A percentile compares a stretch with the other conserved stretches of the same genome.
Evolutionary conservation across 139 green algal species (phyloP).

Genomic region (Chlamydomonas sp.): DNA sequence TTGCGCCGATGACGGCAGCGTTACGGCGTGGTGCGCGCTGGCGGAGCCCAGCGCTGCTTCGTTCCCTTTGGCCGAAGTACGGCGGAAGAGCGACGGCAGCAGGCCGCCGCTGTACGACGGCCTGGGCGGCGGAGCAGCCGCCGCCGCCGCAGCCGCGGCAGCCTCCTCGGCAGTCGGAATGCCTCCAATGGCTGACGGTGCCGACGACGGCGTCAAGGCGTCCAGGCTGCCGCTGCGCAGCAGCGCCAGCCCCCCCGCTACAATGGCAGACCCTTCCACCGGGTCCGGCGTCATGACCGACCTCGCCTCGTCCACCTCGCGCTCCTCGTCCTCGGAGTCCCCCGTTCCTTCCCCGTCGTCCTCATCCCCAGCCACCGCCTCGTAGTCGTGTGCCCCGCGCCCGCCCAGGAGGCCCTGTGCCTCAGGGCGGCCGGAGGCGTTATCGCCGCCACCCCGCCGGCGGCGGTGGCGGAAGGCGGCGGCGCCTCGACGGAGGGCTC

Average conservation of each 20-base stretch:
- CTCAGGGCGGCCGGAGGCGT: no score
- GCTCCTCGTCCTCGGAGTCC: constrained; percentile 11
- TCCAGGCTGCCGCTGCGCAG: not conserved
- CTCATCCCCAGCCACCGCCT: no score
- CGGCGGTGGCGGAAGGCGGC: not conserved
- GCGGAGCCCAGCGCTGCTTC: no score
- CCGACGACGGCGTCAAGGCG: not conserved
- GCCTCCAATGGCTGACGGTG: not conserved
- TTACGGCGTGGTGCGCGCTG: not conserved
- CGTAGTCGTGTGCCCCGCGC: no score
- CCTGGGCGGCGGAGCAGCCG: not conserved
- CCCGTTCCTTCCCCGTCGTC: no score
- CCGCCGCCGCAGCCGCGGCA: not conserved
- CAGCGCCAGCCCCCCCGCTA: not conserved
- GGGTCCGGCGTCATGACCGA: not conserved
- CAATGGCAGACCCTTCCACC: not conserved
- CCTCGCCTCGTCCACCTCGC: constrained; percentile 27
- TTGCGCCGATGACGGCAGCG: not conserved
- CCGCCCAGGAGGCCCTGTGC: no score
- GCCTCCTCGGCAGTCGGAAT: not conserved
- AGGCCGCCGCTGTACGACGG: no score
- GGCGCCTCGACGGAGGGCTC: not conserved
- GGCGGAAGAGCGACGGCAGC: not conserved
- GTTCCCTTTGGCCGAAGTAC: no score
- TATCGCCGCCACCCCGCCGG: not conserved